Base-by-base conservation (phyloP, 192 early-diverging fungal genomes). In the Coemansia sp. region DNA sequence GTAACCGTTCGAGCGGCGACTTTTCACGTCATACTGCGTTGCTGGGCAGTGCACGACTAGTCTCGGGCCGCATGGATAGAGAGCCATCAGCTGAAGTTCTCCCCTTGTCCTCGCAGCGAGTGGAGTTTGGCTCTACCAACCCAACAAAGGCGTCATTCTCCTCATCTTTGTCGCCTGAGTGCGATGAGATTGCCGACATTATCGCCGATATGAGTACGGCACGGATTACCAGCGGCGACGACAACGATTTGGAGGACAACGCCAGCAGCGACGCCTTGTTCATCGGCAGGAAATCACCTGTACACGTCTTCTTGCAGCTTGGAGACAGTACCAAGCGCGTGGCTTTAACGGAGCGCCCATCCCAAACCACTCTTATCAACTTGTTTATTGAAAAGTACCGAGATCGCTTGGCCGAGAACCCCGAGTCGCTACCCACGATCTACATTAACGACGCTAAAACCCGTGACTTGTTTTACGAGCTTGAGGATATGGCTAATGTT, bases 361-460 rank as follows among this genome's bases (percentile, higher is more conserved):
- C 85, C 36, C 76, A 86, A 21, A 83, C 89, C 7, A 79, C 84
- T 0, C 71, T 92, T n/a, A 70, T 84, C 50, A 89, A 90, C 78
- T 61, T 92, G 42, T 92, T 92, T 71, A 89, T 91, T 62, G 91
- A 92, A 60, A 89, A 89, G 59, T 92, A 90, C 60, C 79, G 76
- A 50, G 87, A 84, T 62, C 86, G 85, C 48, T 75, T 90, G 34
- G 86, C 85, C 9, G 85, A 90, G 63, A 72, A 88, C 10, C 83
- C 87, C 45, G 68, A 77, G n/a, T 59, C 69, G 9, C 85, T 92
- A 57, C 90, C 91, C 0, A 79, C 79, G 23, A 88, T 92, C 10
- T 92, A 92, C 62, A 87, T 92, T 44, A 84, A 82, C 25, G 89
- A 92, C 62, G 68, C 85, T 0, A 64, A 74, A 17, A 53, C 76